Evolutionary conservation across 1,284 basidiomycete genomes (phyloP).

Genomic region (Chalciporus piperatoides): DNA sequence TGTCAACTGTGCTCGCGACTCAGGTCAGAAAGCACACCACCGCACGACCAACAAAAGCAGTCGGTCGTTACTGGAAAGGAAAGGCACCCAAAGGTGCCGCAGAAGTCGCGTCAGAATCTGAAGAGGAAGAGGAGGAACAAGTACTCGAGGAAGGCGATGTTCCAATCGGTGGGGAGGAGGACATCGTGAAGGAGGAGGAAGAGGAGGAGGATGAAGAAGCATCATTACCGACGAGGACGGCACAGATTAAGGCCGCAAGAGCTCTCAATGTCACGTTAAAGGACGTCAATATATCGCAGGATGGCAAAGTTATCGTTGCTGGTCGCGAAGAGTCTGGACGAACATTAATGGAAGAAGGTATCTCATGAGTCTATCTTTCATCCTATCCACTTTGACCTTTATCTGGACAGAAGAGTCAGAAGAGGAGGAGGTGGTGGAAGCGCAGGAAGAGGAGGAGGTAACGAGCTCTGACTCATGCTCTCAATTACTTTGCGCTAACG

Average conservation of each 20-base stretch:
- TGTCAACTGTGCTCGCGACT: conserved; percentile 34
- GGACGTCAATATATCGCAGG: conserved; percentile 72
- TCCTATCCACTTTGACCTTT: conserved; percentile 12
- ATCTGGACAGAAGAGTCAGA: conserved; percentile 39
- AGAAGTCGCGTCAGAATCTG: conserved; percentile 58
- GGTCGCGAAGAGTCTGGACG: conserved; percentile 70
- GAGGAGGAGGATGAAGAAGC: conserved; percentile 43
- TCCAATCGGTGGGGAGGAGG: conserved; percentile 52
- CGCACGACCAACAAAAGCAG: conserved; percentile 65
- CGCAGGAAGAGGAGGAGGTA: conserved; percentile 40
- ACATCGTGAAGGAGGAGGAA: conserved; percentile 42
- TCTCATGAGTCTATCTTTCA: conserved; percentile 17
- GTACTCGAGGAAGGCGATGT: conserved; percentile 52
- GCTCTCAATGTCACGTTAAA: conserved; percentile 68
- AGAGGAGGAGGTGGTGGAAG: conserved; percentile 40
- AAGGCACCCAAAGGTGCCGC: conserved; percentile 74
- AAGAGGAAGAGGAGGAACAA: conserved; percentile 56
- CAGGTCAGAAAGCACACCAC: conserved; percentile 63
- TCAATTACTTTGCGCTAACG: conserved; percentile 11
- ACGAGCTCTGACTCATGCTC: conserved; percentile 17
- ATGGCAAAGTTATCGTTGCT: conserved; percentile 73
- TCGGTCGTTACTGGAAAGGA: conserved; percentile 79
- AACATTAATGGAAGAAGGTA: conserved; percentile 50
- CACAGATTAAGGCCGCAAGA: conserved; percentile 37
- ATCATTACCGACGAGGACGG: conserved; percentile 34